These are phyloP conservation scores for Kokia cookei DNA, from an alignment of 441 rosid species.

Conservation along the genomic window DNA sequence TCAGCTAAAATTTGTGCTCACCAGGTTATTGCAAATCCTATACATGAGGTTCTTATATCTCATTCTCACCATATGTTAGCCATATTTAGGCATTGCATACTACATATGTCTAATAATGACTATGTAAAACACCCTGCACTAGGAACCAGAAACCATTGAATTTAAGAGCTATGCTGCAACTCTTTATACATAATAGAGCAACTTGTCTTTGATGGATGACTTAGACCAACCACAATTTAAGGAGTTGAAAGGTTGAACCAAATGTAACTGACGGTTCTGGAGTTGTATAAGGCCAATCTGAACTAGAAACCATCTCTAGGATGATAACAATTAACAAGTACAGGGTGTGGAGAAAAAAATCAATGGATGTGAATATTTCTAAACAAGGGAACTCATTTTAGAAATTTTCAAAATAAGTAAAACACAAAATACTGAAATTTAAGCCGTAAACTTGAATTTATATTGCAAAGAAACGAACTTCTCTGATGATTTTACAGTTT, in stretches of 20 bases:
- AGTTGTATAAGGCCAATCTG: background rate
- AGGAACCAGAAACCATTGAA: background rate
- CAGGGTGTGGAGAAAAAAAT: background rate
- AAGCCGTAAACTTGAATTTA: background rate
- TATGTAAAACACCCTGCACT: background rate
- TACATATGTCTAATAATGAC: background rate
- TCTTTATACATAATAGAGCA: background rate
- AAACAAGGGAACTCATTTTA: background rate
- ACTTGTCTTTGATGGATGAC: background rate
- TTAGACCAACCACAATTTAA: background rate
- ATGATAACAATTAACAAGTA: background rate
- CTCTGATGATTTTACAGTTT: background rate
- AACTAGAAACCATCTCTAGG: background rate
- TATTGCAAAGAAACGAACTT: background rate
- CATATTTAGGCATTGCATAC: background rate
- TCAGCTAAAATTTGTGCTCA: background rate
- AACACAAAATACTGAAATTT: background rate
- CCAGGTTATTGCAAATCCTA: background rate
- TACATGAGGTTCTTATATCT: background rate
- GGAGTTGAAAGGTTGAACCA: background rate
- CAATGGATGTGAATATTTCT: background rate
- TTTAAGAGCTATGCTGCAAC: background rate
- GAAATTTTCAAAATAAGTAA: background rate
- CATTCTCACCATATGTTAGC: background rate
- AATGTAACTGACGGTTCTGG: background rate